Conservation (phyloP, 2,329 filamentous ascomycete species). For the Aspergillus sojae region DNA sequence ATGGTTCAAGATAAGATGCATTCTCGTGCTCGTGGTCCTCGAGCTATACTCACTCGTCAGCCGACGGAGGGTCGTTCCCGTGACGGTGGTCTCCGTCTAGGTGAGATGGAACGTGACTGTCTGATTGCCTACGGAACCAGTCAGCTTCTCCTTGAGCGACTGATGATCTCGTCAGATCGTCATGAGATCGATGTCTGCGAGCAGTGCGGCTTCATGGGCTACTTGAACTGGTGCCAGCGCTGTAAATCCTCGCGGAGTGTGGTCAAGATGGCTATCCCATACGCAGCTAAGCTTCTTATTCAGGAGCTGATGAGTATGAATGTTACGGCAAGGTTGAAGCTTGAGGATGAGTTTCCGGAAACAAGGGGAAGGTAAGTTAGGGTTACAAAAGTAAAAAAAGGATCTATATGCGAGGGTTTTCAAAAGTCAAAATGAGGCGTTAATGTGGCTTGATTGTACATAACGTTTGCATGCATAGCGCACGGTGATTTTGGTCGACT, state of each 20-base stretch:
- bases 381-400: background rate
- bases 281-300: constrained; percentile 92
- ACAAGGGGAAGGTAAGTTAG: constrained; percentile 36
- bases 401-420: background rate
- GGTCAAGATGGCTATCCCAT: constrained; percentile 93
- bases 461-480: constrained; percentile 29
- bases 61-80: constrained; percentile 93
- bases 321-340: constrained; percentile 85
- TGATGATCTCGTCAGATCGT: constrained; percentile 93
- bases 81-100: constrained; percentile 87
- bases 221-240: constrained; percentile 90
- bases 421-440: constrained; percentile 7
- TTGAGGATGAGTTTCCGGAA: constrained; percentile 88
- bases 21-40: constrained; percentile 83
- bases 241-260: constrained; percentile 85
- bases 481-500: constrained; percentile 17
- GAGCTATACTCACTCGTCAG: constrained; percentile 89
- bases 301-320: constrained; percentile 99
- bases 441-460: constrained; percentile 13
- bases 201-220: constrained; percentile 91
- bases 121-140: constrained; percentile 94
- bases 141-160: constrained; percentile 84
- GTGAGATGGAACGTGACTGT: constrained; percentile 99
- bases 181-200: constrained; percentile 94
- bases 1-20: constrained; percentile 99